Evolutionary conservation across 495 filamentous ascomycete genomes (phyloP), one percentile per base, ranked within the genome.

Genomic region (Trichoderma orchidacearum): DNA sequence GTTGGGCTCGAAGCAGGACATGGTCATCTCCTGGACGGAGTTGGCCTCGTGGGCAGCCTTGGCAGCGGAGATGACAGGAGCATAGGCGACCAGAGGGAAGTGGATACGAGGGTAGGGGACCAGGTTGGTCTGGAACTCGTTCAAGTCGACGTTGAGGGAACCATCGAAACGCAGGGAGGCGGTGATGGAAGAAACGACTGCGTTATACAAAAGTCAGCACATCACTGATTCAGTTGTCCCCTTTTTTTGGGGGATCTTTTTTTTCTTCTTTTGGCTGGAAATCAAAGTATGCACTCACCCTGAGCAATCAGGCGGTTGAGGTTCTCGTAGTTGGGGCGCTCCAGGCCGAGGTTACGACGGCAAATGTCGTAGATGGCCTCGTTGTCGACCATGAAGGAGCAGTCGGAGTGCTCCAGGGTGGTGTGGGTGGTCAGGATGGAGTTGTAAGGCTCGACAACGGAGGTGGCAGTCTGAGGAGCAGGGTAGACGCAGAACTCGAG

Each of bases 121-220:
- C 75, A 95, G 68, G 75, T 95, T 95, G 63, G 89, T 95, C 78
- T 95, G 89, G 80, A 95, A 95, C 70, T 95, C 89, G 72, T 88
- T 90, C 70, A 95, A 71, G 70, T 95, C 89, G 67, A 95, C 89
- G 63, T 95, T 95, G 62, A 95, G 82, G 30, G 87, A 87, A 66
- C 89, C 89, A 61, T 95, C 89, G 64, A 95, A 95, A 51, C 89
- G 85, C 54, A 95, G 81, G 64, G 86, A 91, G 54, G 87, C 88
- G 56, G 89, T 95, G 72, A 95, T 92, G 38, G 87, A 92, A 70
- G 85, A 90, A 68, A 95, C 89, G 54, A 91, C 86, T 85, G 58
- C n/a, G 17, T 12, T 28, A 18, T n/a, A n/a, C n/a, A 3, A 5
- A 17, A 0, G 18, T 53, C 17, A 53, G 51, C 28, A 13, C 27